Conservation (phyloP, 2,329 filamentous ascomycete genomes). For the Xylaria sp. region DNA sequence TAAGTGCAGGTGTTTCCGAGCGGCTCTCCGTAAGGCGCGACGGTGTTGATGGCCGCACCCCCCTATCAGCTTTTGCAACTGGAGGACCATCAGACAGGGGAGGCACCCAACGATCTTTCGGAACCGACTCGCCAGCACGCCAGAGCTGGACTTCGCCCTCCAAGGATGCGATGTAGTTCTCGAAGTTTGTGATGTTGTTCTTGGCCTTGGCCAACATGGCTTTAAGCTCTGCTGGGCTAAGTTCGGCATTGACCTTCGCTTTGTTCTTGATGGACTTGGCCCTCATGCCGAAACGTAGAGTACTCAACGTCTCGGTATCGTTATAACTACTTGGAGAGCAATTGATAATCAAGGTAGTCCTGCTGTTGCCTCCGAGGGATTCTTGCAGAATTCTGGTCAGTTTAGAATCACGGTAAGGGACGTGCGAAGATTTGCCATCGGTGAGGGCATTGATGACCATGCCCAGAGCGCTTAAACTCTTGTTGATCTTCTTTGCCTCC, state of each 20-base stretch:
- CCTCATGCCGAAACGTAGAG: slow-evolving; percentile 90
- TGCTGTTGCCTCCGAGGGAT: slow-evolving; percentile 94
- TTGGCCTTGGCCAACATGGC: slow-evolving; percentile 90
- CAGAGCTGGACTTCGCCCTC: slow-evolving; percentile 86
- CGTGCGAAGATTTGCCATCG: slow-evolving; percentile 93
- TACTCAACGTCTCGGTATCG: slow-evolving; percentile 91
- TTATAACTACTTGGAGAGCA: slow-evolving; percentile 99
- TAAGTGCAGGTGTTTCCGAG: slow-evolving; percentile 67
- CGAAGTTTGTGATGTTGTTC: slow-evolving; percentile 85
- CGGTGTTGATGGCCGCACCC: slow-evolving; percentile 59
- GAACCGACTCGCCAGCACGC: slow-evolving; percentile 86
- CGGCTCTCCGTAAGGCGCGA: slow-evolving; percentile 62
- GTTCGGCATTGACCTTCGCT: slow-evolving; percentile 98
- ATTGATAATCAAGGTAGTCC: slow-evolving; percentile 98
- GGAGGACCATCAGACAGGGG: slow-evolving; percentile 62
- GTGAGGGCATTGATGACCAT: slow-evolving; percentile 99
- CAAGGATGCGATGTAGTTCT: slow-evolving; percentile 81
- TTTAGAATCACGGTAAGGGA: slow-evolving; percentile 98
- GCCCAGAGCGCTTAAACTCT: slow-evolving; percentile 95
- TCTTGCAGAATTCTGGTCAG: slow-evolving; percentile 97
- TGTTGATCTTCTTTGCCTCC: slow-evolving; percentile 99
- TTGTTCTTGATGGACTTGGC: slow-evolving; percentile 99
- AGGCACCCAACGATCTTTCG: slow-evolving; percentile 85
- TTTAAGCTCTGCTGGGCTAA: slow-evolving; percentile 95
- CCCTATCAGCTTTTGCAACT: slow-evolving; percentile 51